phyloP scores from a whole-genome alignment of 345 rosid species.

The Populus tremula region DNA sequence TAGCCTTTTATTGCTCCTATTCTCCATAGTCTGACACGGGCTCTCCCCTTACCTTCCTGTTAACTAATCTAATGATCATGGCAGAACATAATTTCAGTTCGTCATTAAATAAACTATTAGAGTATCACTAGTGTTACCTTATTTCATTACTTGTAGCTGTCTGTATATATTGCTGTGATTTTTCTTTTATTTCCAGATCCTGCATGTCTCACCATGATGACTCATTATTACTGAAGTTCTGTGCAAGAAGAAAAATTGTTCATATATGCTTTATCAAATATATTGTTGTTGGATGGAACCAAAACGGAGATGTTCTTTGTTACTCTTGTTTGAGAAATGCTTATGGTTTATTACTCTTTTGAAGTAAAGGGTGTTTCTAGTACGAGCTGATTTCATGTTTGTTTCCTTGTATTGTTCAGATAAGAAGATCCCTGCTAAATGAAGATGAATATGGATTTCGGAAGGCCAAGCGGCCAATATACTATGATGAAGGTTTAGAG shows the following conservation, averaged over 20 bases:
- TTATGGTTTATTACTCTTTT: background rate
- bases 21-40: background rate
- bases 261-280: background rate
- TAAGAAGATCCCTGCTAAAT: constrained; percentile 66
- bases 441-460: constrained; percentile 82
- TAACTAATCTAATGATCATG: background rate
- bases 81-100: too few relatives aligned
- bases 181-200: background rate
- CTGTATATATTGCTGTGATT: background rate
- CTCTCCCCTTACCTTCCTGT: background rate
- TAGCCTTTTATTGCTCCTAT: background rate
- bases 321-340: background rate
- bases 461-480: constrained; percentile 62
- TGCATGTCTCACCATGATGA: background rate
- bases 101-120: background rate
- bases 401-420: constrained; percentile 37
- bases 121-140: background rate
- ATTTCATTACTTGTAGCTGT: background rate
- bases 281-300: background rate
- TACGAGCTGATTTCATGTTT: background rate
- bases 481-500: constrained; percentile 90
- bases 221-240: background rate
- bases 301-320: background rate
- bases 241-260: background rate
- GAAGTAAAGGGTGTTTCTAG: background rate